Base-by-base conservation (phyloP, 345 rosid genomes). In the Eutrema japonicum region DNA sequence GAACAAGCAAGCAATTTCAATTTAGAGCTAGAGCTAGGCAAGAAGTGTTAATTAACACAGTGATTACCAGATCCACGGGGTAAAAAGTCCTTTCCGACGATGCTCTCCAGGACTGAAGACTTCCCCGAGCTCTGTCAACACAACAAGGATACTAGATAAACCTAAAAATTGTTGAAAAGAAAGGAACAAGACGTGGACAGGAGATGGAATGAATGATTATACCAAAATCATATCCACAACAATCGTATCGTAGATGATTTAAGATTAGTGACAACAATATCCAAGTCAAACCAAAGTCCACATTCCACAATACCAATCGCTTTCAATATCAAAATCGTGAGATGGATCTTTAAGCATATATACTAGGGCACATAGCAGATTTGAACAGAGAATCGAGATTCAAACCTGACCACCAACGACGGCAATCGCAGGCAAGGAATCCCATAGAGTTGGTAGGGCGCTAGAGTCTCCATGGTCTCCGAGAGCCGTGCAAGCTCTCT, bases 401-500 rank as follows among this genome's bases (percentile, higher is more conserved):
- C 35, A 66, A 36, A 95, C 99, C 97, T 96, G 99, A 72, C 99
- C 99, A 75, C 99, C 99, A 78, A 95, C 99, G 70, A 95, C 99
- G 64, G 99, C 99, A 75, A 95, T 95, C 58, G 98, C 74, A 9
- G 99, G 99, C 52, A 96, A 76, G 63, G 98, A 85, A 81, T 96
- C 99, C 99, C 99, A 96, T 3, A 96, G 89, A 56, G 99, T 96
- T 47, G 99, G 99, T 50, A 96, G 69, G 56, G 98, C 92, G 70
- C 88, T 85, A 26, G 82, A 80, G 33, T 95, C 99, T 16, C 99
- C 99, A 56, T 95, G 87, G 77, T 95, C 99, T 51, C 99, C 99
- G 1, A 95, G 98, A 67, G 99, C 98, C n/a, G 99, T 95, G 74
- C 99, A 95, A 70, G 98, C 99, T 86, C 99, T 90, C 78, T 95